Conservation (phyloP, 2,329 filamentous ascomycete species). For the Cytospora piceae region DNA sequence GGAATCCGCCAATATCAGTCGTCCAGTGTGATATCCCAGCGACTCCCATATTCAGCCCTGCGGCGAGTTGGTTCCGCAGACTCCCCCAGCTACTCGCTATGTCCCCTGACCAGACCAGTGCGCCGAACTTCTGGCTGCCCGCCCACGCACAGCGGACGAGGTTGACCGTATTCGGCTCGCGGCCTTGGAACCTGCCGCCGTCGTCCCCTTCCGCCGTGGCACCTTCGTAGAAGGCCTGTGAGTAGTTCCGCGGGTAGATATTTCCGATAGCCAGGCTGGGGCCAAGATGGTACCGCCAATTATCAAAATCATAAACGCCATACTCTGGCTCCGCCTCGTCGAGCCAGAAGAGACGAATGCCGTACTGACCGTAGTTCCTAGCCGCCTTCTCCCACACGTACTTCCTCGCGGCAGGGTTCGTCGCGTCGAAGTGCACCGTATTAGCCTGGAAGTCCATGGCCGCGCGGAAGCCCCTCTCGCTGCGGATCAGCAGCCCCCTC, state of each 20-base stretch:
- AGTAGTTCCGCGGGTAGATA: slow-evolving; percentile 62
- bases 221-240: slow-evolving; percentile 63
- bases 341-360: slow-evolving; percentile 69
- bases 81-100: slow-evolving; percentile 66
- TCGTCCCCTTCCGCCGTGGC: slow-evolving; percentile 47
- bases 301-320: slow-evolving; percentile 66
- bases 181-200: slow-evolving; percentile 24
- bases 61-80: slow-evolving; percentile 62
- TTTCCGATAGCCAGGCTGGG: slow-evolving; percentile 58
- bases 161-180: slow-evolving; percentile 56
- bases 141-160: slow-evolving; percentile 55
- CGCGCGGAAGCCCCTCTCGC: slow-evolving; percentile 61
- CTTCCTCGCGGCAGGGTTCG: slow-evolving; percentile 60
- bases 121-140: slow-evolving; percentile 64
- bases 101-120: slow-evolving; percentile 69
- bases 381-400: slow-evolving; percentile 65
- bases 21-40: slow-evolving; percentile 71
- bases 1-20: slow-evolving; percentile 72
- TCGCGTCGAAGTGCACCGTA: slow-evolving; percentile 65
- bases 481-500: slow-evolving; percentile 61
- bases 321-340: slow-evolving; percentile 73
- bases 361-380: slow-evolving; percentile 63
- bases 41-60: slow-evolving; percentile 68
- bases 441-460: slow-evolving; percentile 63
- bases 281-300: slow-evolving; percentile 63